Evolutionary conservation across 768 basidiomycete genomes (phyloP).

Genomic region (Agaricus blazei): DNA sequence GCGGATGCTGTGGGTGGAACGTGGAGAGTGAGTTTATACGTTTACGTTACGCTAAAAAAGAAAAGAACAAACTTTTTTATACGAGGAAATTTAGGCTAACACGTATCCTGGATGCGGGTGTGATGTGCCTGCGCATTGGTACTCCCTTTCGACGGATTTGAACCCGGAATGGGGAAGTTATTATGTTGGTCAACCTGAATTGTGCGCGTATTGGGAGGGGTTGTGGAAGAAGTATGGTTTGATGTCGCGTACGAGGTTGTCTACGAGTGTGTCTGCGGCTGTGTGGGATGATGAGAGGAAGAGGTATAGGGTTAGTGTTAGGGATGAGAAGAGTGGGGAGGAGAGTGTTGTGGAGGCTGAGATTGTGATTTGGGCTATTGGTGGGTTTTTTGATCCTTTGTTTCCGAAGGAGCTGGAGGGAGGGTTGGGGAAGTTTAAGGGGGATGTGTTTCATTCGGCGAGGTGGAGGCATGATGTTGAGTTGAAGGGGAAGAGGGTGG

Average conservation of each 20-base stretch:
- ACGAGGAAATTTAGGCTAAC: conserved; percentile 34
- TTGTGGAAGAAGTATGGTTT: conserved; percentile 43
- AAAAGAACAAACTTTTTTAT: background rate
- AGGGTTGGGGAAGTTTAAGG: conserved; percentile 42
- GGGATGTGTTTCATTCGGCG: conserved; percentile 50
- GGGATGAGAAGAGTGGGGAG: conserved; percentile 31
- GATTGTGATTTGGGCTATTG: conserved; percentile 45
- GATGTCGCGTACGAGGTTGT: conserved; percentile 34
- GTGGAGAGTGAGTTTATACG: conserved; percentile 41
- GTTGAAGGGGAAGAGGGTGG: conserved; percentile 48
- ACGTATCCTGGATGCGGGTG: conserved; percentile 56
- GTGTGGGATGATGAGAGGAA: conserved; percentile 41
- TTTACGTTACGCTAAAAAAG: background rate
- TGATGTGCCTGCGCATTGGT: conserved; percentile 52
- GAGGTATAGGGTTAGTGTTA: conserved; percentile 36
- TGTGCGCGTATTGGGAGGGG: conserved; percentile 44
- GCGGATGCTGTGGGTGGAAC: conserved; percentile 46
- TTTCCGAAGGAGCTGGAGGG: conserved; percentile 36
- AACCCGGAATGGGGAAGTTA: conserved; percentile 47
- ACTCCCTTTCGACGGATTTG: conserved; percentile 48
- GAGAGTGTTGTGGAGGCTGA: conserved; percentile 32
- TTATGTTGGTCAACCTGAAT: conserved; percentile 44
- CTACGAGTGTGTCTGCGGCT: conserved; percentile 32
- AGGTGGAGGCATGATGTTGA: conserved; percentile 50
- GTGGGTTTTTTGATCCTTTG: conserved; percentile 41